Evolutionary conservation across 1,139 yeast species (phyloP), one percentile per base, ranked within the genome.

Genomic region (Yamadazyma dendronema): DNA sequence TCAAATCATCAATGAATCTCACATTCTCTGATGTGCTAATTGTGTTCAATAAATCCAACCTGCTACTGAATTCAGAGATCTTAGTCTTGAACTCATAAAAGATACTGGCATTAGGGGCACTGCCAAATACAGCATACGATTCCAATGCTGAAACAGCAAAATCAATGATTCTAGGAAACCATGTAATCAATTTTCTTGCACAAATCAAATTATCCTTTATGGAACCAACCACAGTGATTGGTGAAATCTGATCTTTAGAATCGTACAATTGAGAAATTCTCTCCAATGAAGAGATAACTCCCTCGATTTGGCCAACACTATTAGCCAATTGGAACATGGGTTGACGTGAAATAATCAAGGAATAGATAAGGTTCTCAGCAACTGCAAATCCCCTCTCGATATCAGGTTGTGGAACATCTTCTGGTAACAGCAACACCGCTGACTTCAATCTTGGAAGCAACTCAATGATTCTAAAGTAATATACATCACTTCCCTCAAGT

Each of bases 321-420:
- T 36, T 39, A 7, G 62, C 51, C 31, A 78, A 54, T 9, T 54
- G 56, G 4, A 53, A 46, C 33, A 82, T 47, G 4, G 82, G 77
- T 12, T 61, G 59, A 46, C 86, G 69, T 19, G 71, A 67, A 8
- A 72, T 68, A 27, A 77, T 72, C 49, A 77, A 62, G 8, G 72
- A 70, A 50, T 70, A 77, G 7, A 88, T 58, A 37, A 88, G 59
- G 55, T 87, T 84, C 50, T 92, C 97, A 7, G 80, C 67, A n/a
- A 82, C 81, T 2, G 92, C 88, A 49, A 88, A 65, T 30, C 89
- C 95, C 48, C 81, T 83, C 43, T 79, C 84, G 27, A 87, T 74
- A 54, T 86, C 95, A 2, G 76, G 68, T 16, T 74, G 72, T 2
- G 96, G 94, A 15, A 88, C 80, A 52, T 89, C 97, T 10, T 77